phyloP scores from a whole-genome alignment of 331 rosid genomes.

The Pyrus hybrid region DNA sequence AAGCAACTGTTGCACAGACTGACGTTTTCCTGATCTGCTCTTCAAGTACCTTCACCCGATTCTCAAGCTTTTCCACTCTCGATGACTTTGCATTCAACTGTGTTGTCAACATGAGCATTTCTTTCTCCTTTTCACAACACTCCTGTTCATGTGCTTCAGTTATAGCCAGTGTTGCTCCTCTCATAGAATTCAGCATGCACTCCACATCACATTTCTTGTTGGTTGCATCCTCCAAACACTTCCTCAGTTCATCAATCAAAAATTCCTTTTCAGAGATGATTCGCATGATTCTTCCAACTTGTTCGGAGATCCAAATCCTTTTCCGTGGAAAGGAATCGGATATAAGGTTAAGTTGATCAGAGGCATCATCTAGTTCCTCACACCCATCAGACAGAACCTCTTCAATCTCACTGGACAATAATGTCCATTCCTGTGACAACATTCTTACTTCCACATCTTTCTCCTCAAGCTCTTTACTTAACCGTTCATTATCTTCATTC shows the following conservation, averaged over 20 bases:
- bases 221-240: conserved; percentile 82
- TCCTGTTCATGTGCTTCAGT: conserved; percentile 86
- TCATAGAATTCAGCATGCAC: conserved; percentile 76
- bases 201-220: conserved; percentile 75
- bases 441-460: conserved; percentile 46
- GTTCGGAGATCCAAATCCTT: conserved; percentile 92
- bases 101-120: conserved; percentile 39
- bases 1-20: conserved; percentile 67
- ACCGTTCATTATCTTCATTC: conserved; percentile 39
- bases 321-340: conserved; percentile 68
- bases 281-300: conserved; percentile 54
- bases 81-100: conserved; percentile 42
- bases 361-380: conserved; percentile 60
- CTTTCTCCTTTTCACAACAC: conserved; percentile 47
- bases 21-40: conserved; percentile 43
- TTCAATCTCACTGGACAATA: conserved; percentile 67
- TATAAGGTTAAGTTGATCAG: conserved; percentile 50
- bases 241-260: conserved; percentile 63
- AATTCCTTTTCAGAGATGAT: conserved; percentile 69
- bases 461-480: conserved; percentile 42
- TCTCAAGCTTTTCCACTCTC: conserved; percentile 33
- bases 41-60: conserved; percentile 43
- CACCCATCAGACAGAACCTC: conserved; percentile 65
- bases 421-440: conserved; percentile 64
- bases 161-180: conserved; percentile 72